Base-by-base conservation (phyloP, 768 basidiomycete genomes). In the Trametes punicea region DNA sequence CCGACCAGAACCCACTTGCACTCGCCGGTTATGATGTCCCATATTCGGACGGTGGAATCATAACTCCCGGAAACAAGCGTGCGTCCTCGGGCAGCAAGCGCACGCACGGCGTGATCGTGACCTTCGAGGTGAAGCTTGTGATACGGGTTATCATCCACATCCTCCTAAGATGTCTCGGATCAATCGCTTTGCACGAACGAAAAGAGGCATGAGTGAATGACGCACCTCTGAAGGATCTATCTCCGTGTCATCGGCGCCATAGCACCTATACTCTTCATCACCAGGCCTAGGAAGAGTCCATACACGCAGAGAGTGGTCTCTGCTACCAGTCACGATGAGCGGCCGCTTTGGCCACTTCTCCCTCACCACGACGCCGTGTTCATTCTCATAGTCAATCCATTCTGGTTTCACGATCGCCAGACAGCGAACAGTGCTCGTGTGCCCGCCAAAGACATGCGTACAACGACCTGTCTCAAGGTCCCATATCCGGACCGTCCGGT, bases 351-450 rank as follows among this genome's bases (percentile, higher is more conserved):
- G 87, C 76, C 83, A 81, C 57, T 82, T 87, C 71, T 93, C 88
- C 62, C 81, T 83, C 46, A 85, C 75, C 40, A 80, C 70, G 6
- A 86, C 83, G 13, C 67, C 67, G n/a, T 75, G 71, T 52, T 88
- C 85, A 29, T 78, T 75, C 67, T 88, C 84, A 13, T 87, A 80
- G 58, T 90, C 85, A 6, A 95, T 78, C 79, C 82, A 80, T 65
- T 94, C 93, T 0, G 96, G 96, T 67, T 95, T 93, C 51, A 98
- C 90, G 60, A 99, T 96, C 36, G 95, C 90, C 7, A 99, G 77
- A 73, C 96, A 98, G 42, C 96, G 82, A 23, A 99, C 95, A 0
- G 96, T 99, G 66, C 90, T 93, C 25, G 93, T 97, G 71, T 99
- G 96, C 0, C 96, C 96, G 31, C 92, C 87, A 70, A 98, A 98